Percentiles rank a stretch among this genome's conserved stretches.
These are phyloP conservation scores for Parastagonospora nodorum DNA, from an alignment of 2,329 filamentous ascomycete species.

Conservation along the genomic window DNA sequence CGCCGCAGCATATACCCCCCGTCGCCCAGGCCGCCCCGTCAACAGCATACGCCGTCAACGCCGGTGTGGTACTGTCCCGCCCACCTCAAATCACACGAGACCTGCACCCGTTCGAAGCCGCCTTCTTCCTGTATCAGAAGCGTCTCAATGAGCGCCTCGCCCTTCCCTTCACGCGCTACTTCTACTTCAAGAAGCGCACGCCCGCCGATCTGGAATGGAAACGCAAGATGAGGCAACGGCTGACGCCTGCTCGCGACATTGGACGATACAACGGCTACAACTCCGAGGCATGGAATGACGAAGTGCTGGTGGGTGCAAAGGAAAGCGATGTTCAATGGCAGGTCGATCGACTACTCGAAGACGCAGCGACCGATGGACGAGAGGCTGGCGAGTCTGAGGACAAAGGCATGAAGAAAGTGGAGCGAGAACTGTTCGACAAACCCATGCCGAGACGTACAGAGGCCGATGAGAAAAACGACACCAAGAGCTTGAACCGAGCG, in stretches of 20 bases:
- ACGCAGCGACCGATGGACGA: constrained; percentile 66
- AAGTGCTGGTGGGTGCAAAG: constrained; percentile 75
- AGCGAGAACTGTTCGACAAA: constrained; percentile 70
- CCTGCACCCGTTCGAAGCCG: constrained; percentile 84
- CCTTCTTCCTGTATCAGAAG: constrained; percentile 96
- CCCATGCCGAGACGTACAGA: constrained; percentile 74
- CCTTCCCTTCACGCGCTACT: constrained; percentile 84
- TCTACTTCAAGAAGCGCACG: constrained; percentile 94
- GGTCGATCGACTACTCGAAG: constrained; percentile 71
- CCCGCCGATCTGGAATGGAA: constrained; percentile 87
- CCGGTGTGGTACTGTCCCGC: constrained; percentile 83
- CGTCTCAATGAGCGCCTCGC: constrained; percentile 91
- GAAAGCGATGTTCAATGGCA: constrained; percentile 68
- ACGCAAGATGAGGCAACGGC: constrained; percentile 77
- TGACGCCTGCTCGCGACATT: constrained; percentile 80
- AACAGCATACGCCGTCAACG: constrained; percentile 53
- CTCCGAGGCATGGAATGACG: constrained; percentile 86
- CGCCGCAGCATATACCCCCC: constrained; percentile 39
- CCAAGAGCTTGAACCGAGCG: constrained; percentile 76
- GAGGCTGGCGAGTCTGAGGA: constrained; percentile 47
- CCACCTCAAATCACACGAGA: constrained; percentile 84
- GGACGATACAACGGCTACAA: constrained; percentile 79
- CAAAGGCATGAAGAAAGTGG: constrained; percentile 36
- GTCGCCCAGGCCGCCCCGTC: constrained; percentile 46
- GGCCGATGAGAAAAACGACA: constrained; percentile 77